phyloP scores from a whole-genome alignment of 228 moss, liverwort and hornwort species.

The Sphagnum fallax region DNA sequence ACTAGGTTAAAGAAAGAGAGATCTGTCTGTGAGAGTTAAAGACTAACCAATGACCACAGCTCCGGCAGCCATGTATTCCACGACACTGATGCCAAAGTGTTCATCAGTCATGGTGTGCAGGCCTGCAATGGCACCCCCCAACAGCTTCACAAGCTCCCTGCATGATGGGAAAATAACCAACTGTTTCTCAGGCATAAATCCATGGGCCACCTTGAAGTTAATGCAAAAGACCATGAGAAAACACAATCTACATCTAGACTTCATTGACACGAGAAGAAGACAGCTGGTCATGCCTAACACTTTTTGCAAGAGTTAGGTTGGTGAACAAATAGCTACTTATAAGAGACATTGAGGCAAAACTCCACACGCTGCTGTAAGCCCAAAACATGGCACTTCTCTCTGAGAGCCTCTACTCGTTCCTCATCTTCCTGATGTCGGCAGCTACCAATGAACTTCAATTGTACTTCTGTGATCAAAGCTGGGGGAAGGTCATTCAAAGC shows the following conservation, averaged over 20 bases:
- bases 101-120: constrained; percentile 96
- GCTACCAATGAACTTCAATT: constrained; percentile 89
- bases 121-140: constrained; percentile 74
- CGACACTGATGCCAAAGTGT: constrained; percentile 95
- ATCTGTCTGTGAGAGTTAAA: not conserved
- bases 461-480: constrained; percentile 26
- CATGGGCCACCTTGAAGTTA: too few relatives aligned
- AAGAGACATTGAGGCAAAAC: constrained; percentile 63
- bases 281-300: too few relatives aligned
- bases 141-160: constrained; percentile 60
- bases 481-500: constrained; percentile 34
- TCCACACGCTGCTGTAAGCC: constrained; percentile 76
- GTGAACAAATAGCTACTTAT: constrained; percentile 28
- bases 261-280: too few relatives aligned
- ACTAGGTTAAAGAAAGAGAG: not conserved
- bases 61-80: constrained; percentile 97
- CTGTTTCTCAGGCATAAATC: too few relatives aligned
- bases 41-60: constrained; percentile 78
- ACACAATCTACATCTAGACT: too few relatives aligned
- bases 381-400: constrained; percentile 36
- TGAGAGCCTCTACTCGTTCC: constrained; percentile 49
- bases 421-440: constrained; percentile 78
- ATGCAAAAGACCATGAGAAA: too few relatives aligned
- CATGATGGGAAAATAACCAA: not conserved
- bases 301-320: not conserved